phyloP scores from a whole-genome alignment of 208 protist genomes.

The Trypanosoma caninum region DNA sequence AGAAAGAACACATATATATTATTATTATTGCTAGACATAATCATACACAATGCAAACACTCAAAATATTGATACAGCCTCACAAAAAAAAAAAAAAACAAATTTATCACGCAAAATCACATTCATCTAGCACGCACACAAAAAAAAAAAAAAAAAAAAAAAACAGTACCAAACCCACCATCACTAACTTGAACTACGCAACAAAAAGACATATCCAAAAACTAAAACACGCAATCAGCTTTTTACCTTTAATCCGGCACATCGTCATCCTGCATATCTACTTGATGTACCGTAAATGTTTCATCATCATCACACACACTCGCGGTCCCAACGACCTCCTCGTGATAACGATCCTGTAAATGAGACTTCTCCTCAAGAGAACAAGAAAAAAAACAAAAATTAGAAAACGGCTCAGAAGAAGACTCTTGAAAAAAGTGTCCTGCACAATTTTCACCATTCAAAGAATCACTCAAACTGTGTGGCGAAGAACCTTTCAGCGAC shows the following conservation, averaged over 20 bases:
- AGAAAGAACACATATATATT: too few relatives aligned
- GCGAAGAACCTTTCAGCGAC: too few relatives aligned
- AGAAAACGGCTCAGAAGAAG: neutral
- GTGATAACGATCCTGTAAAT: constrained; percentile 3
- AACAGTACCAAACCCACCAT: neutral
- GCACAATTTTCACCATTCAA: neutral
- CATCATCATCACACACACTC: constrained; percentile 16
- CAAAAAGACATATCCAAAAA: neutral
- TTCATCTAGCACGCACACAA: neutral
- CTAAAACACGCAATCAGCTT: neutral
- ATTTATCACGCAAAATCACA: neutral
- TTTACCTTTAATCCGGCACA: too few relatives aligned
- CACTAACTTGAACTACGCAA: neutral
- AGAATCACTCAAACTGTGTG: too few relatives aligned
- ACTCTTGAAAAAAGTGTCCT: neutral
- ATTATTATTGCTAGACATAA: too few relatives aligned
- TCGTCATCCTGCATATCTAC: neutral
- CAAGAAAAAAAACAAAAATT: neutral
- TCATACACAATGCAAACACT: too few relatives aligned
- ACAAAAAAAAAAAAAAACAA: constrained; percentile 13
- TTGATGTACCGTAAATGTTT: constrained; percentile 27
- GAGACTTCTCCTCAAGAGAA: neutral
- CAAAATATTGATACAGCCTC: too few relatives aligned
- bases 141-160: constrained; percentile 4
- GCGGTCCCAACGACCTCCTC: constrained; percentile 3